Evolutionary conservation across 2,329 filamentous ascomycete genomes (phyloP), one percentile per base, ranked within the genome.

Genomic region (Colletotrichum caudatum): DNA sequence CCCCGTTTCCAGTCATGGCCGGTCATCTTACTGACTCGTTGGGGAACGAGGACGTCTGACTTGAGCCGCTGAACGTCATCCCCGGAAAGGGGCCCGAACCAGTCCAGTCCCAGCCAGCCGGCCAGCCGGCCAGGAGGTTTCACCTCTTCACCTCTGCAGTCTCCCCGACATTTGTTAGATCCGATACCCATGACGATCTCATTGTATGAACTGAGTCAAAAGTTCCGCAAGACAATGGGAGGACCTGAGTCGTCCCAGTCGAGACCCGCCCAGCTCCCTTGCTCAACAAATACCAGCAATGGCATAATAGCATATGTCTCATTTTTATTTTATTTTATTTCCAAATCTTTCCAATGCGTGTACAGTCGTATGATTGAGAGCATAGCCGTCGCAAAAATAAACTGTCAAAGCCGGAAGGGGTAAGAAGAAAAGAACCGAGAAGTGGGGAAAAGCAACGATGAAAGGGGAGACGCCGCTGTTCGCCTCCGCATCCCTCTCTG

Each of bases 271-370:
- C 44, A 37, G 29, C 61, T 64, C 61, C 61, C 61, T 64, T 56
- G 50, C 61, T 64, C 61, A 64, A 64, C 61, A 64, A 64, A 64
- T 64, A 64, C 61, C 61, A 64, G 26, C 20, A 26, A 39, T 41
- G 37, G 50, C 16, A 29, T 46, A 23, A 9, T 46, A 44, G 26
- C 51, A 26, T 1, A 20, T 64, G 61, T 64, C 61, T 64, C 39
- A 56, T 23, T 8, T 39, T 23, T 44, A 20, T 20, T 44, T 5
- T 18, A 18, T 50, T n/a, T 39, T 18, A 39, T 44, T 37, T 37
- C 35, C 35, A 37, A 5, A 23, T 23, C 46, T 48, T 48, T 23
- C 20, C 20, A 5, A 12, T 9, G 46, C n/a, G 44, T 39, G 39
- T 39, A 20, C 44, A 35, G 46, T 63, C 16, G 50, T n/a, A 64